Evolutionary conservation across 495 filamentous ascomycete species (phyloP), one percentile per base, ranked within the genome.

Genomic region (Penicillium soppii): DNA sequence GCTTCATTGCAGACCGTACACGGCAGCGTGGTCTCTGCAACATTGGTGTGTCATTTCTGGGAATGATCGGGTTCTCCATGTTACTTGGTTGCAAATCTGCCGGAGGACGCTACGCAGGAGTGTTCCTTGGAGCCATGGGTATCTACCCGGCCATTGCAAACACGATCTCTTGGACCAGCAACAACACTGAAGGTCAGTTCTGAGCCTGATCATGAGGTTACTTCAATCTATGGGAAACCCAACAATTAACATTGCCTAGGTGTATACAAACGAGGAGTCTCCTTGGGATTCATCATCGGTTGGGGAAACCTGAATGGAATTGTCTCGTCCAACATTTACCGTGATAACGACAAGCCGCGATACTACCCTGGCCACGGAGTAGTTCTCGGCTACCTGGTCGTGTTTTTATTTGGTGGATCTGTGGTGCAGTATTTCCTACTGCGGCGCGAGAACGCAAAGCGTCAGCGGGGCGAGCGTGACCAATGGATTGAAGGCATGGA

Each of bases 131-230:
- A 6, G 92, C 92, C 0, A 69, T 92, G 44, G 92, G 92, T 0
- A 96, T 97, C 57, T 97, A 96, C 59, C 92, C 92, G 0, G 87
- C 82, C 66, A 90, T 96, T 54, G 69, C 92, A n/a, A 95, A 96
- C 62, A 95, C 91, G 0, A 90, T 97, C 52, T 82, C 84, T 20
- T 97, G 92, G 92, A 69, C 85, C 15, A 82, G 82, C 39, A 97
- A 97, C 70, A 97, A 97, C 56, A 82, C 82, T 20, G 92, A 96
- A 69, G 92, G 73, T 72, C 46, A 37, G 43, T 35, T 36, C 3
- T 7, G 15, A 20, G 22, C 27, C 35, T 23, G 22, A 12, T 23
- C 26, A 9, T 8, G 9, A 6, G 8, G n/a, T 45, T 9, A 6
- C 19, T 38, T 25, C 0, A 4, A 4, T 37, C 3, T 4, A 23